These are phyloP conservation scores for Scenedesmus sp. DNA, from an alignment of 163 green algal genomes.

Conservation along the genomic window DNA sequence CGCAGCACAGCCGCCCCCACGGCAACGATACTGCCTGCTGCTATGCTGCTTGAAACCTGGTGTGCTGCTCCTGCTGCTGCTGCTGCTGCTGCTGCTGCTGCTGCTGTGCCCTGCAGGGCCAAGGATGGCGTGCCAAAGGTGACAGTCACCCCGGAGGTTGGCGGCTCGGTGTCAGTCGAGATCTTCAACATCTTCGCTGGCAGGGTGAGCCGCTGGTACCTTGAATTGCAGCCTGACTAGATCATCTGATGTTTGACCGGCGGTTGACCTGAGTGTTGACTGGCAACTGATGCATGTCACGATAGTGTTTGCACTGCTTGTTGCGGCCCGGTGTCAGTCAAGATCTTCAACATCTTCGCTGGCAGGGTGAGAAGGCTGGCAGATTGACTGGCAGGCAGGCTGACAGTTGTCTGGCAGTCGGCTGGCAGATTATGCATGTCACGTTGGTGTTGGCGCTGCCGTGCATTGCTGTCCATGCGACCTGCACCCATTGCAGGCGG, in stretches of 20 bases:
- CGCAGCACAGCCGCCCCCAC: too few species aligned
- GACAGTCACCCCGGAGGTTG: background rate
- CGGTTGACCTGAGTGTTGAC: too few species aligned
- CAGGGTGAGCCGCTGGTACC: background rate
- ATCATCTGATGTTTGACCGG: background rate
- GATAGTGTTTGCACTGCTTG: too few species aligned
- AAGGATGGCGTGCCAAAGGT: conserved; percentile 3
- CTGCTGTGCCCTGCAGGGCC: background rate
- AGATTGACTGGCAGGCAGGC: too few species aligned
- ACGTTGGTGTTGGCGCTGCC: too few species aligned
- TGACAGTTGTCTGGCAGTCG: too few species aligned
- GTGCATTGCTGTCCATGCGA: too few species aligned
- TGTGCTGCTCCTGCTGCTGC: background rate
- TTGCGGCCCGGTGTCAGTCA: background rate
- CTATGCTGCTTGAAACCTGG: background rate
- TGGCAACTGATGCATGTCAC: too few species aligned
- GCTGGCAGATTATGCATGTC: too few species aligned
- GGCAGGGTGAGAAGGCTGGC: background rate
- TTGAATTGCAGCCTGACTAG: background rate
- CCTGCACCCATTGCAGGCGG: too few species aligned
- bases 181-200: conserved; percentile 31
- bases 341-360: conserved; percentile 26
- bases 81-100: background rate
- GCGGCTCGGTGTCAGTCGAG: background rate
- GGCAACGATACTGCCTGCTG: too few species aligned